Conservation (phyloP, 805 yeast species). For the Yamadazyma kitorensis region DNA sequence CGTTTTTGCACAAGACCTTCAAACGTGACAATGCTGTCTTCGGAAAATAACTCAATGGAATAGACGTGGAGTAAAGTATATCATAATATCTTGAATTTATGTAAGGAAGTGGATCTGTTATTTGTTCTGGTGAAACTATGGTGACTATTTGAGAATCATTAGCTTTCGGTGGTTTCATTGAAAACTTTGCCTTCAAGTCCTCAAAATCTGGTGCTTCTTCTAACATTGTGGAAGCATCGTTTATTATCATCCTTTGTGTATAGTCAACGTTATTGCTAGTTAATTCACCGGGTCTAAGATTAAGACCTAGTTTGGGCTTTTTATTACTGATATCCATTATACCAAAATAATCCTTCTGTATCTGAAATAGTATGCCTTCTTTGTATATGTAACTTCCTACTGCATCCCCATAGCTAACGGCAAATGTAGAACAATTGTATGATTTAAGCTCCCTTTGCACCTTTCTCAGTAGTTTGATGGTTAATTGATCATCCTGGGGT, state of each 20-base stretch:
- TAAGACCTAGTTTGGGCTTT: slow-evolving; percentile 3
- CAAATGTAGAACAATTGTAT: background rate
- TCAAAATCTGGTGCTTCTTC: slow-evolving; percentile 3
- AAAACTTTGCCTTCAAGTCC: slow-evolving; percentile 7
- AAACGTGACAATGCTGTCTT: slow-evolving; percentile 51
- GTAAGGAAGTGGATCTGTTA: slow-evolving; percentile 26
- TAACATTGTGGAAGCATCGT: background rate
- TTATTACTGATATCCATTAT: slow-evolving; percentile 9
- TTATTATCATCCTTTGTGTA: slow-evolving; percentile 1
- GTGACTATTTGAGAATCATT: background rate
- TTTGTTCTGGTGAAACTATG: slow-evolving; percentile 14
- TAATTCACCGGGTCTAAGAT: background rate
- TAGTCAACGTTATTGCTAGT: background rate
- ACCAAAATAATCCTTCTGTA: slow-evolving; percentile 7
- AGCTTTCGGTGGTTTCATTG: slow-evolving; percentile 16
- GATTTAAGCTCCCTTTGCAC: slow-evolving; percentile 1
- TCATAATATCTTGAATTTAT: slow-evolving; percentile 32
- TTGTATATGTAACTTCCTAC: slow-evolving; percentile 12
- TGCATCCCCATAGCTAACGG: slow-evolving; percentile 10
- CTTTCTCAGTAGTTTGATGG: slow-evolving; percentile 8
- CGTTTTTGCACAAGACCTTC: slow-evolving; percentile 37
- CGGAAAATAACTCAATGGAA: slow-evolving; percentile 40
- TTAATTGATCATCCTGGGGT: slow-evolving; percentile 7
- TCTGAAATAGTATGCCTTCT: slow-evolving; percentile 11
- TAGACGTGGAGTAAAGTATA: slow-evolving; percentile 36